Conservation (phyloP, 2,329 filamentous ascomycete genomes). For the Xylariales sp. region DNA sequence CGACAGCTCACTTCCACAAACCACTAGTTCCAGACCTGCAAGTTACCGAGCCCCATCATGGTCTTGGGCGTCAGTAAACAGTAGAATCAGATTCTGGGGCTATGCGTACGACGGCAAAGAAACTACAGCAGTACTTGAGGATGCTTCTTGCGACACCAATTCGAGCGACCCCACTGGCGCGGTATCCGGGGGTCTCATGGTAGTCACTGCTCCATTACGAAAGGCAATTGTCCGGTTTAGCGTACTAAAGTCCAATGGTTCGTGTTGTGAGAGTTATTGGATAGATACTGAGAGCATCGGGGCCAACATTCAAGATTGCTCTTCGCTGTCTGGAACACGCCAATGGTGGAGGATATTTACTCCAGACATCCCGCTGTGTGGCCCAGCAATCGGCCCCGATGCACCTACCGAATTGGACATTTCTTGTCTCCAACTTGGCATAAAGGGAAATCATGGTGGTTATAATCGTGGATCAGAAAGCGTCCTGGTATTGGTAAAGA, state of each 20-base stretch:
- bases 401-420: not conserved
- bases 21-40: not conserved
- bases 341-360: not conserved
- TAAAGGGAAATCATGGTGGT: not conserved
- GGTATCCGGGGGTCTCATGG: not conserved
- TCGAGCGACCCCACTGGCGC: not conserved
- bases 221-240: not conserved
- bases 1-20: not conserved
- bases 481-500: not conserved
- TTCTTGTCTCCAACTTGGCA: not conserved
- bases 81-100: not conserved
- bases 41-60: not conserved
- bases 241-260: not conserved
- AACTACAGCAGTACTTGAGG: not conserved
- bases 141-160: not conserved
- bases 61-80: not conserved
- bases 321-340: not conserved
- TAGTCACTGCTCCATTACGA: not conserved
- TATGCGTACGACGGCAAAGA: not conserved
- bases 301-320: not conserved
- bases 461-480: not conserved
- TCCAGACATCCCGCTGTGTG: not conserved
- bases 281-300: not conserved
- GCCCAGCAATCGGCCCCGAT: not conserved
- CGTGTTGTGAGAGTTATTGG: not conserved